Percentiles rank a stretch among this genome's conserved stretches.
phyloP scores from a whole-genome alignment of 805 yeast species.

The Sugiyamaella floridensis region DNA sequence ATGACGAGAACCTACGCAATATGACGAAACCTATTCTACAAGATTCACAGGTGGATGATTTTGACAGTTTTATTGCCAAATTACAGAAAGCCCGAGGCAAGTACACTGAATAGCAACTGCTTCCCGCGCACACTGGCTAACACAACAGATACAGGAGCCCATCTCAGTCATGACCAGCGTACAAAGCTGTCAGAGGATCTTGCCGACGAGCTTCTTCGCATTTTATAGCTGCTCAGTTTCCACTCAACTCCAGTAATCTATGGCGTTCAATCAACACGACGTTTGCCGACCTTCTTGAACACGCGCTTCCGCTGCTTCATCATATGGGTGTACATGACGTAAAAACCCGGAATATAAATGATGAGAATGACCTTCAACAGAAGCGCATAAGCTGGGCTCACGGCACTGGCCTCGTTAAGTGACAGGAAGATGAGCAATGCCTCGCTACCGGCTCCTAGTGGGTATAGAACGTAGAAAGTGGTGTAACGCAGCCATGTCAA shows the following conservation, averaged over 20 bases:
- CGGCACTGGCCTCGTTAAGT: slow-evolving; percentile 53
- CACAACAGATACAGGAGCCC: neutral
- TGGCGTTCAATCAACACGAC: slow-evolving; percentile 4
- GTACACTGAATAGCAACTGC: neutral
- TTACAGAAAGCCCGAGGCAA: neutral
- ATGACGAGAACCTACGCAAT: neutral
- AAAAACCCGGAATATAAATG: slow-evolving; percentile 81
- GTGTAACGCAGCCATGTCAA: slow-evolving; percentile 76
- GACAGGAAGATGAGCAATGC: slow-evolving; percentile 62
- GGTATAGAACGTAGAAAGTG: slow-evolving; percentile 75
- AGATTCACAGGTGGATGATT: neutral
- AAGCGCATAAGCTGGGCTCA: slow-evolving; percentile 43
- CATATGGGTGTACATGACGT: slow-evolving; percentile 81
- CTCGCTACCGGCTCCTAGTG: slow-evolving; percentile 88
- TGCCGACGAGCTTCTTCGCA: slow-evolving; percentile 27
- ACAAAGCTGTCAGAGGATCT: slow-evolving; percentile 28
- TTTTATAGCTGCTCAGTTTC: neutral
- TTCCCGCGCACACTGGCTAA: too few species aligned
- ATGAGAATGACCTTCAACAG: slow-evolving; percentile 51
- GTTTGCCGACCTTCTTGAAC: slow-evolving; percentile 26
- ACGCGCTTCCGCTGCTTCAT: slow-evolving; percentile 78
- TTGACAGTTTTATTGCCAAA: neutral
- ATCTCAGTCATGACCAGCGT: slow-evolving; percentile 27
- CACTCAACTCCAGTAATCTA: neutral
- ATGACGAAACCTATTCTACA: neutral